Percentiles rank a stretch among this genome's conserved stretches.
These are phyloP conservation scores for Trypanosoma lewisi DNA, from an alignment of 208 protist species.

Conservation along the genomic window DNA sequence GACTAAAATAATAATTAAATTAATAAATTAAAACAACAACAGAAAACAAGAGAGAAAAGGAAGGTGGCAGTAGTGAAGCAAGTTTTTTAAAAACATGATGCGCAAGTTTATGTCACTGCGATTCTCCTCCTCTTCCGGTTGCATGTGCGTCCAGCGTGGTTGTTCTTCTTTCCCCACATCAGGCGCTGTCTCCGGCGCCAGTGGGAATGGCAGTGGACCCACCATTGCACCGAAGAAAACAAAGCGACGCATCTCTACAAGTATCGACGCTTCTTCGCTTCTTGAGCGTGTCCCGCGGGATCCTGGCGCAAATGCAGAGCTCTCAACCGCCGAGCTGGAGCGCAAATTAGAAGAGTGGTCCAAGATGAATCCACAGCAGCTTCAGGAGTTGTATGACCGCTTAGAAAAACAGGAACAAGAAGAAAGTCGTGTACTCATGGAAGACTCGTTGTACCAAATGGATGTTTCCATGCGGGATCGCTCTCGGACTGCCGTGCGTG, in stretches of 20 bases:
- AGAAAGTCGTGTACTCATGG: slow-evolving; percentile 69
- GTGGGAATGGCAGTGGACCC: slow-evolving; percentile 3
- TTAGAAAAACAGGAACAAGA: slow-evolving; percentile 68
- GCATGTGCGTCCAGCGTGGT: neutral
- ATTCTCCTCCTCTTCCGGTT: neutral
- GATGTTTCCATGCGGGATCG: slow-evolving; percentile 82
- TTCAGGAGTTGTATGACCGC: slow-evolving; percentile 58
- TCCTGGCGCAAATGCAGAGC: slow-evolving; percentile 77
- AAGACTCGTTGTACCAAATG: slow-evolving; percentile 91
- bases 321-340: slow-evolving; percentile 83
- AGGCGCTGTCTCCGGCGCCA: neutral
- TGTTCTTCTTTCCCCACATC: slow-evolving; percentile 17
- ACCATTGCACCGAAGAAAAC: slow-evolving; percentile 67
- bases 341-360: slow-evolving; percentile 82
- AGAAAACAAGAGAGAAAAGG: neutral
- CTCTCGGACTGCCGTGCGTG: slow-evolving; percentile 55
- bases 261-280: slow-evolving; percentile 56
- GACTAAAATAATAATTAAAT: no score
- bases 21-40: no score
- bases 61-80: neutral
- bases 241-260: slow-evolving; percentile 49
- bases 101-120: neutral
- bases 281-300: slow-evolving; percentile 65
- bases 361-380: slow-evolving; percentile 58
- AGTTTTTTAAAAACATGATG: neutral